A percentile compares a stretch with the other conserved stretches of the same genome.
Conservation (phyloP, 305 asterid species). For the Fraxinus xanthoxyloides region DNA sequence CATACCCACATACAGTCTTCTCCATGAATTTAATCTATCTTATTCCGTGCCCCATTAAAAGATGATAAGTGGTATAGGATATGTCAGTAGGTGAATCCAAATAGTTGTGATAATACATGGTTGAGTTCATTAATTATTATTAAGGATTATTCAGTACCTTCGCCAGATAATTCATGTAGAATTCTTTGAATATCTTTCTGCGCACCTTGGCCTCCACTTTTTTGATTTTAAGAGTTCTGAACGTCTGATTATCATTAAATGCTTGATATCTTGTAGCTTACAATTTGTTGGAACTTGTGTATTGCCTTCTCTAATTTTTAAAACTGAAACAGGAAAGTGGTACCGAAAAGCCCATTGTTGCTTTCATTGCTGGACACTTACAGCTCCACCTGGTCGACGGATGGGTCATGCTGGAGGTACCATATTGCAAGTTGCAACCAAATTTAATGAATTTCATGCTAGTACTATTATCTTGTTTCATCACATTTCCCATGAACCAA, state of each 20-base stretch:
- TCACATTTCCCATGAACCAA: constrained; percentile 1
- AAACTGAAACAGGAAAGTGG: constrained; percentile 74
- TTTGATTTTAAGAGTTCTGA: constrained; percentile 10
- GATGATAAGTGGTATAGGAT: background rate
- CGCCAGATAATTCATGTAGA: background rate
- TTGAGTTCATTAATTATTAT: background rate
- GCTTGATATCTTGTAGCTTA: background rate
- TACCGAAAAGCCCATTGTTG: constrained; percentile 84
- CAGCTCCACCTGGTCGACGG: constrained; percentile 98
- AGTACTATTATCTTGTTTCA: background rate
- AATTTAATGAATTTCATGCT: background rate
- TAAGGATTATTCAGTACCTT: constrained; percentile 3
- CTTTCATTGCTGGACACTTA: constrained; percentile 97
- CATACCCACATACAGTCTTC: background rate
- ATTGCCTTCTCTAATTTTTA: background rate
- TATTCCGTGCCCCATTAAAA: background rate
- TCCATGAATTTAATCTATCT: background rate
- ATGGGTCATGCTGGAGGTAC: constrained; percentile 99
- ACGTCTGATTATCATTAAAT: background rate
- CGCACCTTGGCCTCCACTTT: background rate
- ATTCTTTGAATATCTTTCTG: background rate
- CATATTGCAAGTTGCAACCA: background rate
- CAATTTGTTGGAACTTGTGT: background rate
- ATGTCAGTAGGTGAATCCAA: background rate
- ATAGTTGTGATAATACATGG: background rate